A percentile compares a stretch with the other conserved stretches of the same genome.
These are phyloP conservation scores for Funneliformis mosseae DNA, from an alignment of 192 early-diverging fungal genomes.

Conservation along the genomic window DNA sequence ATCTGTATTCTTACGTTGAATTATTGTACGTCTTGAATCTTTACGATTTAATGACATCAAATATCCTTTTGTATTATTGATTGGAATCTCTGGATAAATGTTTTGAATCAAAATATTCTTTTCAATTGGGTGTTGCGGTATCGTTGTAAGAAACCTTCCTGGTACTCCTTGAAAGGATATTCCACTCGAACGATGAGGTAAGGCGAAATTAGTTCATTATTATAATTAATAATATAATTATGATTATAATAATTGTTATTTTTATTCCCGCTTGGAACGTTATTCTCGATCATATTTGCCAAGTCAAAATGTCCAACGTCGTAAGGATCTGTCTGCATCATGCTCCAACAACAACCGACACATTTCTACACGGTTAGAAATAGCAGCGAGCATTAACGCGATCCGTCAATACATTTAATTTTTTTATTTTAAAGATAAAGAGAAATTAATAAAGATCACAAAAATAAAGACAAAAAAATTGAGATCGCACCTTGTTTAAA, in stretches of 20 bases:
- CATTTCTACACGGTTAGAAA: slow-evolving; percentile 36
- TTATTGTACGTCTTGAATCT: not conserved
- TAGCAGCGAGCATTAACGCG: slow-evolving; percentile 47
- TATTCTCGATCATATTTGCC: slow-evolving; percentile 40
- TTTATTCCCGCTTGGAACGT: not conserved
- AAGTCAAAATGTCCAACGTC: slow-evolving; percentile 40
- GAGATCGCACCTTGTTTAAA: slow-evolving; percentile 32
- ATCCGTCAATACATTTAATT: slow-evolving; percentile 40
- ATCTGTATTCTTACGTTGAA: slow-evolving; percentile 19
- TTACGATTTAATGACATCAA: slow-evolving; percentile 20
- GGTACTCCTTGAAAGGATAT: not conserved
- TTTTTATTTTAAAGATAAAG: not conserved
- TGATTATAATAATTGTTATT: not conserved
- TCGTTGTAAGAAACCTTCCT: not conserved
- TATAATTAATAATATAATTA: not conserved
- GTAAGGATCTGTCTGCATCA: slow-evolving; percentile 40
- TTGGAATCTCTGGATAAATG: not conserved
- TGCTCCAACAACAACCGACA: slow-evolving; percentile 42
- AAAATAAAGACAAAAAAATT: slow-evolving; percentile 3
- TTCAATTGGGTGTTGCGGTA: not conserved
- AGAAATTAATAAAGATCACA: not conserved
- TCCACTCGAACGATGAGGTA: not conserved
- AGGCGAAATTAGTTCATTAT: not conserved
- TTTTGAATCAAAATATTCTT: not conserved
- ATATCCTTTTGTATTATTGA: slow-evolving; percentile 1